phyloP scores from a whole-genome alignment of 768 basidiomycete genomes.

The Imleria badia region DNA sequence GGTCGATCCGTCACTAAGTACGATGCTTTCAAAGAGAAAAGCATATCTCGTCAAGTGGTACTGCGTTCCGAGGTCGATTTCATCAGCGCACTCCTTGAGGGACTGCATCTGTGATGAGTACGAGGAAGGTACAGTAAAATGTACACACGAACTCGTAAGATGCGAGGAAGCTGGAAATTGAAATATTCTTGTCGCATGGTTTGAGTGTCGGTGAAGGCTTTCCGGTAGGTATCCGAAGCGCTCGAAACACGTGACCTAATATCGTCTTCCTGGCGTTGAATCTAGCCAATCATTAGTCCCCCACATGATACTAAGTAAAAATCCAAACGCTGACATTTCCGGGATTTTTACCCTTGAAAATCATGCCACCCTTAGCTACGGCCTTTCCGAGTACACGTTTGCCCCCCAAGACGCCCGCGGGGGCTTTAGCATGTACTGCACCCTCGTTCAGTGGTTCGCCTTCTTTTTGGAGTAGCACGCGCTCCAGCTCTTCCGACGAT shows the following conservation, averaged over 20 bases:
- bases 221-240: constrained; percentile 86
- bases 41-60: constrained; percentile 96
- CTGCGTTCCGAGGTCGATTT: constrained; percentile 96
- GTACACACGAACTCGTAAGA: constrained; percentile 71
- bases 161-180: constrained; percentile 93
- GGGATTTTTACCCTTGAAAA: constrained; percentile 91
- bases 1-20: constrained; percentile 85
- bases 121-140: neutral
- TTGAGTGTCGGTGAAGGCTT: constrained; percentile 88
- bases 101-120: constrained; percentile 46
- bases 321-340: constrained; percentile 57
- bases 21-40: constrained; percentile 88
- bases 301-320: constrained; percentile 3
- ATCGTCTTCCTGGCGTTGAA: constrained; percentile 94
- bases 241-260: constrained; percentile 80
- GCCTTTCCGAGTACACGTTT: constrained; percentile 90
- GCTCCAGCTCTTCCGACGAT: constrained; percentile 92
- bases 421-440: constrained; percentile 60
- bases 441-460: constrained; percentile 90
- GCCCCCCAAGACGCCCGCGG: constrained; percentile 56
- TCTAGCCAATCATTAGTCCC: constrained; percentile 40
- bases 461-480: constrained; percentile 90
- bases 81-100: constrained; percentile 93
- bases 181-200: constrained; percentile 95
- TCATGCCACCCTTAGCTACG: constrained; percentile 83